Percentiles rank a stretch among this genome's conserved stretches.
These are phyloP conservation scores for Spongiforma sp. DNA, from an alignment of 1,284 basidiomycete genomes.

Conservation along the genomic window DNA sequence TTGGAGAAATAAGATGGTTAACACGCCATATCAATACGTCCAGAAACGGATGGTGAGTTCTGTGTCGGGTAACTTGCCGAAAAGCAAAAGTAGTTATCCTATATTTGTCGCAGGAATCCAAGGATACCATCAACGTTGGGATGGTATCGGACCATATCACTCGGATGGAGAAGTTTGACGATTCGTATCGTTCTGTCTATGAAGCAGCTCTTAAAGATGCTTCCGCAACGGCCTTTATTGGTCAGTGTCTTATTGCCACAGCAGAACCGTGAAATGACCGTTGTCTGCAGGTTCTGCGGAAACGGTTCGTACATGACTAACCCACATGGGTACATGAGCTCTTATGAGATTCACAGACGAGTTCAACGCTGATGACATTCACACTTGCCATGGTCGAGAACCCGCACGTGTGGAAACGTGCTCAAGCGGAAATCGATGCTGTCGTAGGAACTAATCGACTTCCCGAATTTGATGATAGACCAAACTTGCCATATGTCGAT, in stretches of 20 bases:
- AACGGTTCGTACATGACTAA: slow-evolving; percentile 19
- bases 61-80: neutral
- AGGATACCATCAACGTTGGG: neutral
- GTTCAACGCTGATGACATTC: slow-evolving; percentile 25
- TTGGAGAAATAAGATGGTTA: neutral
- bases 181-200: slow-evolving; percentile 12
- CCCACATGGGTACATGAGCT: neutral
- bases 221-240: slow-evolving; percentile 20
- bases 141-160: slow-evolving; percentile 28
- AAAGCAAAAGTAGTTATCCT: slow-evolving; percentile 5
- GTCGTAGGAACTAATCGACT: slow-evolving; percentile 42
- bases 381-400: slow-evolving; percentile 42
- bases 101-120: slow-evolving; percentile 17
- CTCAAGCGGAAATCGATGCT: slow-evolving; percentile 46
- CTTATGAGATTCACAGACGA: slow-evolving; percentile 19
- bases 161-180: slow-evolving; percentile 22
- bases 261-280: neutral
- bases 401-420: slow-evolving; percentile 36
- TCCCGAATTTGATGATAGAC: slow-evolving; percentile 45
- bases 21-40: neutral
- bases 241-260: slow-evolving; percentile 10
- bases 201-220: slow-evolving; percentile 25
- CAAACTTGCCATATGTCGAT: slow-evolving; percentile 43
- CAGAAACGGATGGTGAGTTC: neutral
- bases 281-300: slow-evolving; percentile 18